Percentiles rank a stretch among this genome's conserved stretches.
Conservation (phyloP, 108 stramenopile species). For the Discostella pseudostelligera region DNA sequence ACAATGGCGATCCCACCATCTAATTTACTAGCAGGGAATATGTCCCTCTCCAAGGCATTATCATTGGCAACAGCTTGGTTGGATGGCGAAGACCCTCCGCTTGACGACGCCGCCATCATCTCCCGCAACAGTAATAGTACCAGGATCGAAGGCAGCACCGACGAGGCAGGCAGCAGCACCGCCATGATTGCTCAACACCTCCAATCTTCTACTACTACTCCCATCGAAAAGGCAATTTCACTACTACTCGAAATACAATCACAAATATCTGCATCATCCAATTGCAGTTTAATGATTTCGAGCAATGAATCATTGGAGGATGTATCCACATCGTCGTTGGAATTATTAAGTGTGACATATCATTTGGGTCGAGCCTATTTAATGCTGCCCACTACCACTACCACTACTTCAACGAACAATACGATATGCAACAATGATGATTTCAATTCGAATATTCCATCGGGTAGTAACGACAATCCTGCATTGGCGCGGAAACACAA, state of each 20-base stretch:
- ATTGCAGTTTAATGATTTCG: slow-evolving; percentile 48
- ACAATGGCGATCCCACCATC: no score
- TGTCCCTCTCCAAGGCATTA: slow-evolving; percentile 7
- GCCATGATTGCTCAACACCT: not conserved
- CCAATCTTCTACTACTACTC: not conserved
- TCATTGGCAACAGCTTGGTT: slow-evolving; percentile 1
- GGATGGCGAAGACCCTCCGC: slow-evolving; percentile 3
- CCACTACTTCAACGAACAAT: slow-evolving; percentile 12
- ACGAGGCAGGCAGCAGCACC: not conserved
- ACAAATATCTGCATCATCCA: slow-evolving; percentile 5
- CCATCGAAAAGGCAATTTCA: slow-evolving; percentile 16
- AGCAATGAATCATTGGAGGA: slow-evolving; percentile 71
- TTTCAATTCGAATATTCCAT: not conserved
- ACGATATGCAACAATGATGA: slow-evolving; percentile 11
- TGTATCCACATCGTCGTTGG: slow-evolving; percentile 60
- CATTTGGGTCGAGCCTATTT: slow-evolving; percentile 61
- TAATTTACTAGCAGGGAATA: not conserved
- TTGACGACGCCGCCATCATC: no score
- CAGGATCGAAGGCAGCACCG: not conserved
- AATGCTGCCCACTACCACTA: slow-evolving; percentile 45
- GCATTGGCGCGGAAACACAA: slow-evolving; percentile 41
- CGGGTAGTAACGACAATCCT: no score
- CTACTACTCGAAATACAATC: slow-evolving; percentile 11
- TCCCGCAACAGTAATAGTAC: not conserved
- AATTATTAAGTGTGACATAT: slow-evolving; percentile 63